Evolutionary conservation across 2,329 filamentous ascomycete species (phyloP), one percentile per base, ranked within the genome.

Genomic region (Colletotrichum theobromicola): DNA sequence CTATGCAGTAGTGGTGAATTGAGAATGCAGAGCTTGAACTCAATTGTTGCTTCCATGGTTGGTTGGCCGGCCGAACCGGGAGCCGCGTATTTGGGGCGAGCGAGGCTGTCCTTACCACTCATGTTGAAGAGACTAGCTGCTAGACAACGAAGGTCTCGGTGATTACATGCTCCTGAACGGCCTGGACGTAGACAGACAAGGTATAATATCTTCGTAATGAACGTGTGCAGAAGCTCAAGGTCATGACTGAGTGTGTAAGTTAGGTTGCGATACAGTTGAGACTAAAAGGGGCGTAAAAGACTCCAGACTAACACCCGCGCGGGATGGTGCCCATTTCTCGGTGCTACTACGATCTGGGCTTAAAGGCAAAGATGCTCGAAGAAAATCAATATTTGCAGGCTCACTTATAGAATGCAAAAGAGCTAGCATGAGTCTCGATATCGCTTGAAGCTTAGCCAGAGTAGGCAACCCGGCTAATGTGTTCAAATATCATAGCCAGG

Each of bases 301-400:
- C n/a, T n/a, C n/a, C n/a, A n/a, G n/a, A n/a, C n/a, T n/a, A n/a
- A n/a, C n/a, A n/a, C n/a, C n/a, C n/a, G n/a, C 42, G 42, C 42
- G n/a, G 3, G 12, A n/a, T 46, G 18, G 2, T 1, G 18, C 5
- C 3, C 5, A n/a, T 6, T 8, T 2, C n/a, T 6, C 4, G 9
- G 4, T 5, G 37, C 37, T n/a, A 12, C 10, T 2, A 46, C 12
- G 42, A 7, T 13, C 4, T 1, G 12, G 42, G 13, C 18, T n/a
- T 2, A 21, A 2, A n/a, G 1, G 10, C 2, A 46, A n/a, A 46
- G 18, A 2, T 1, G 5, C 1, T n/a, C n/a, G n/a, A n/a, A n/a
- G n/a, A n/a, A n/a, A n/a, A n/a, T n/a, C n/a, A n/a, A n/a, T n/a
- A n/a, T n/a, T n/a, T n/a, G n/a, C n/a, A n/a, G n/a, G n/a, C n/a